These are phyloP conservation scores for Apophysomyces trapeziformis DNA, from an alignment of 371 early-diverging fungal genomes.

Conservation along the genomic window DNA sequence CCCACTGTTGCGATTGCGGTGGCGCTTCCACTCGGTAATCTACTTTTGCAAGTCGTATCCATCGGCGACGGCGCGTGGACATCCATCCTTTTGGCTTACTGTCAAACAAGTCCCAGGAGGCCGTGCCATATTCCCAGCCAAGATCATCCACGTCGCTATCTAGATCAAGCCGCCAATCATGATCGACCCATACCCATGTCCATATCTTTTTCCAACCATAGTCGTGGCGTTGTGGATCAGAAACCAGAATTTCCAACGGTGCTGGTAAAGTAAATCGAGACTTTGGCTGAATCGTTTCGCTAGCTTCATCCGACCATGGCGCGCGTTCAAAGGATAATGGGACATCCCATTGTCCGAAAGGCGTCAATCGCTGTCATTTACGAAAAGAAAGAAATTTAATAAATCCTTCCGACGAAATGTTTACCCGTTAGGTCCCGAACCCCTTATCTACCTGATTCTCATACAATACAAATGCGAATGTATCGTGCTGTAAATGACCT, in stretches of 20 bases:
- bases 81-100: conserved; percentile 21
- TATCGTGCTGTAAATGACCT: neutral
- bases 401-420: neutral
- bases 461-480: conserved; percentile 23
- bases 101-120: conserved; percentile 23
- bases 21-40: conserved; percentile 1
- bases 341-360: conserved; percentile 19
- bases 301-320: conserved; percentile 25
- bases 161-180: conserved; percentile 21
- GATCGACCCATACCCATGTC: conserved; percentile 24
- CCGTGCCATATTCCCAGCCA: conserved; percentile 26
- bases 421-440: too few species aligned
- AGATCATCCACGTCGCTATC: conserved; percentile 18
- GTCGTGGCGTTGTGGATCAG: neutral
- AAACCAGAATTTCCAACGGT: conserved; percentile 3
- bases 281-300: conserved; percentile 14
- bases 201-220: conserved; percentile 13
- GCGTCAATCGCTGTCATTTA: conserved; percentile 24
- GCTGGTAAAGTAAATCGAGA: conserved; percentile 18
- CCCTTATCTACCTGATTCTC: conserved; percentile 22
- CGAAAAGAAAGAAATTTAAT: neutral
- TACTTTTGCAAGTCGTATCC: conserved; percentile 22
- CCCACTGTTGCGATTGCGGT: neutral
- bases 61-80: conserved; percentile 28
- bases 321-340: conserved; percentile 18